phyloP scores from a whole-genome alignment of 1,284 basidiomycete genomes.

The Fomitopsis schrenkii region DNA sequence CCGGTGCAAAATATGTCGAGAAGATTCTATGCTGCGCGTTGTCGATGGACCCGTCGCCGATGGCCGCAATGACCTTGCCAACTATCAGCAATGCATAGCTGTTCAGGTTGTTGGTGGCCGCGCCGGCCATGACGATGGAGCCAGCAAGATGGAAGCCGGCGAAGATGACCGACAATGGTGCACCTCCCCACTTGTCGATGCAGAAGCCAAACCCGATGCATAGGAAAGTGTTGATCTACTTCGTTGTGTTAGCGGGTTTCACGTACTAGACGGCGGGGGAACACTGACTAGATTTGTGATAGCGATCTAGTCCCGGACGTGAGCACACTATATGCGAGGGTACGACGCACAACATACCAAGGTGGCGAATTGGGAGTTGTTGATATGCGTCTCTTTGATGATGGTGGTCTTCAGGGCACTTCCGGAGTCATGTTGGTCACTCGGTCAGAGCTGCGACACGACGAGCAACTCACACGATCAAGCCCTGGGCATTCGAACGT shows the following conservation, averaged over 20 bases:
- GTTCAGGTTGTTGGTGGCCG: slow-evolving; percentile 36
- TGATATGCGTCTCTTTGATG: slow-evolving; percentile 38
- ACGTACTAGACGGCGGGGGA: background rate
- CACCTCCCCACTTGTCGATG: slow-evolving; percentile 42
- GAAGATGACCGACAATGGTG: slow-evolving; percentile 34
- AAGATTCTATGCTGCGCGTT: slow-evolving; percentile 45
- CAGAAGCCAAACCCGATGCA: slow-evolving; percentile 38
- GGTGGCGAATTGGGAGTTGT: slow-evolving; percentile 43
- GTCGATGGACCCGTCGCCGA: slow-evolving; percentile 42
- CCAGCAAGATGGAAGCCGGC: slow-evolving; percentile 33
- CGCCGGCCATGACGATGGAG: slow-evolving; percentile 36
- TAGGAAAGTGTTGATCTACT: slow-evolving; percentile 39
- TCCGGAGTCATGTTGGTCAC: background rate
- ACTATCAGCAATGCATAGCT: slow-evolving; percentile 38
- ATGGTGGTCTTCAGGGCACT: slow-evolving; percentile 42
- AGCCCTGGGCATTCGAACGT: slow-evolving; percentile 21
- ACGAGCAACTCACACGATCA: slow-evolving; percentile 31
- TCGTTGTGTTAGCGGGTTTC: background rate
- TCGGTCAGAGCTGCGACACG: slow-evolving; percentile 3
- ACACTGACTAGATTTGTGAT: slow-evolving; percentile 37
- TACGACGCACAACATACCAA: slow-evolving; percentile 19
- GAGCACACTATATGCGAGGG: background rate
- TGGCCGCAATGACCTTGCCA: slow-evolving; percentile 40
- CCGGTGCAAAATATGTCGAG: slow-evolving; percentile 42
- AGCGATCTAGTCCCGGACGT: slow-evolving; percentile 25